phyloP scores from a whole-genome alignment of 2,329 filamentous ascomycete genomes.

The Dactylellina sp. region DNA sequence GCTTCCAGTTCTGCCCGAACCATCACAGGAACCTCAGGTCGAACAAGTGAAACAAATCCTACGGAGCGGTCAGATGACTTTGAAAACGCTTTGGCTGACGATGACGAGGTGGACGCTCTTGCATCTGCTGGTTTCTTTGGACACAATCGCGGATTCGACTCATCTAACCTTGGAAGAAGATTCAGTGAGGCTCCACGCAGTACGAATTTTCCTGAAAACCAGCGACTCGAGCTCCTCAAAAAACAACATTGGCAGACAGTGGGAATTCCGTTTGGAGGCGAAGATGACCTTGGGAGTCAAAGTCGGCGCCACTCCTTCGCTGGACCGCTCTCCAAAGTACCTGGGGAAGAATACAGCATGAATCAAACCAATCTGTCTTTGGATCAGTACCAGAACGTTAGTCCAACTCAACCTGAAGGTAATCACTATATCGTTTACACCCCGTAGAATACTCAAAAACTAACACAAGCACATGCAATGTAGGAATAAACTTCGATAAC shows the following conservation, averaged over 20 bases:
- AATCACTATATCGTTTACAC: conserved; percentile 63
- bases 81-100: conserved; percentile 60
- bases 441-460: conserved; percentile 63
- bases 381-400: conserved; percentile 65
- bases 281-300: conserved; percentile 72
- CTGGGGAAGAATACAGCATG: conserved; percentile 67
- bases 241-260: conserved; percentile 78
- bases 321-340: conserved; percentile 61
- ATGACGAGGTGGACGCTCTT: conserved; percentile 60
- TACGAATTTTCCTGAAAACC: conserved; percentile 68
- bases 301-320: conserved; percentile 85
- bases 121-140: conserved; percentile 53
- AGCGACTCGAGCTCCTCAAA: conserved; percentile 74
- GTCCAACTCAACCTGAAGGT: conserved; percentile 54
- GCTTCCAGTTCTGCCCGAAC: conserved; percentile 58
- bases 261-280: conserved; percentile 70
- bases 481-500: conserved; percentile 56
- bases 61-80: conserved; percentile 58
- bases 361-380: conserved; percentile 61
- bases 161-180: conserved; percentile 60
- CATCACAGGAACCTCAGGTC: conserved; percentile 37
- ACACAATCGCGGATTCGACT: conserved; percentile 55
- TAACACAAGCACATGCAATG: conserved; percentile 64
- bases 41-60: conserved; percentile 40
- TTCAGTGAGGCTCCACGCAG: conserved; percentile 63